These are phyloP conservation scores for Capronia coronata DNA, from an alignment of 2,329 filamentous ascomycete genomes.

Conservation along the genomic window DNA sequence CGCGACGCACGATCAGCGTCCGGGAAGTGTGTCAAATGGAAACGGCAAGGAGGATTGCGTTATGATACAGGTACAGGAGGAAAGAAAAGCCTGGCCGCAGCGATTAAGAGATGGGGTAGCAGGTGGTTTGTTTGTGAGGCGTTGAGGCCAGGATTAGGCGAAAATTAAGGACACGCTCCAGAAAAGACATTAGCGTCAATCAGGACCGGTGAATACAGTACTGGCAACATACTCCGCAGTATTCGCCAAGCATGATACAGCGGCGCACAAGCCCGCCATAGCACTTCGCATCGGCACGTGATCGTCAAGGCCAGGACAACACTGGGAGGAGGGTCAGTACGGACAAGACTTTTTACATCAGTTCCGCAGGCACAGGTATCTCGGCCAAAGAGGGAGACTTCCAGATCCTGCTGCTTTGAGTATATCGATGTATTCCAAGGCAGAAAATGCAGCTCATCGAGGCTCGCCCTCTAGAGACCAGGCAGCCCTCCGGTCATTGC, in stretches of 20 bases:
- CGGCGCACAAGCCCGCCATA: neutral
- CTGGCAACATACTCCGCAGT: constrained; percentile 5
- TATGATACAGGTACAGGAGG: neutral
- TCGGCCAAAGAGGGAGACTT: neutral
- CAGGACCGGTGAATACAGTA: constrained; percentile 11
- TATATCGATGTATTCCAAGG: no score
- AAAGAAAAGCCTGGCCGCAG: neutral
- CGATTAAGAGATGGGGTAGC: constrained; percentile 9
- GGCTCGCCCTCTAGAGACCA: no score
- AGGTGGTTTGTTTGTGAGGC: constrained; percentile 20
- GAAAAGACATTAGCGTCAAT: neutral
- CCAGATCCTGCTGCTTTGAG: neutral
- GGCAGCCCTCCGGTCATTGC: no score
- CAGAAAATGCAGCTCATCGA: no score
- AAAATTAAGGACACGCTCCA: constrained; percentile 13
- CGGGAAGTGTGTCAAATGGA: neutral
- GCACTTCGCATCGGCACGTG: neutral
- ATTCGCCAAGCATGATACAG: neutral
- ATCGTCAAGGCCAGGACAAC: neutral
- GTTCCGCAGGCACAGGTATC: no score
- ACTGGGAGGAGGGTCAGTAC: neutral
- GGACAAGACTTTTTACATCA: no score
- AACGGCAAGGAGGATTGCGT: neutral
- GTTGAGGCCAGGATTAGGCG: constrained; percentile 26
- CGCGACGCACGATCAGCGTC: neutral